phyloP scores from a whole-genome alignment of 768 basidiomycete genomes.

The Lactarius sanguifluus region DNA sequence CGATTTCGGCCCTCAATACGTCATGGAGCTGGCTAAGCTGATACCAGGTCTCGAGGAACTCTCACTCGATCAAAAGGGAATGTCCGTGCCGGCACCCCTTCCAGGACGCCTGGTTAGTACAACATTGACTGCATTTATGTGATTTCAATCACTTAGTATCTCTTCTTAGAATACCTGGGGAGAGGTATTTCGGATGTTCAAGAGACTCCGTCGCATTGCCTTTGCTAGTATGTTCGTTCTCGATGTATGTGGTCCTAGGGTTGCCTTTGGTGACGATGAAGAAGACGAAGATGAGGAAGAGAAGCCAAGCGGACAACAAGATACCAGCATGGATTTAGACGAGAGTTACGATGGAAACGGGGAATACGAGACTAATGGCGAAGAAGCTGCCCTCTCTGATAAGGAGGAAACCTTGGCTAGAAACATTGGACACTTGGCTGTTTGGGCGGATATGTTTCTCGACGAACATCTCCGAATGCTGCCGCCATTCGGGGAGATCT shows the following conservation, averaged over 20 bases:
- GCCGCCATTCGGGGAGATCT: conserved; percentile 24
- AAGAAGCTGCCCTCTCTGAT: not conserved
- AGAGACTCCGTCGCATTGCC: conserved; percentile 22
- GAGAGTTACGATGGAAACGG: conserved; percentile 3
- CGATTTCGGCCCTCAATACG: conserved; percentile 18
- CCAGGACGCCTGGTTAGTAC: conserved; percentile 20
- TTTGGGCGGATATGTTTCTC: conserved; percentile 28
- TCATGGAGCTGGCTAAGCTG: conserved; percentile 8
- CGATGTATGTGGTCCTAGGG: conserved; percentile 1
- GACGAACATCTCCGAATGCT: conserved; percentile 23
- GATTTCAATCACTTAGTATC: not conserved
- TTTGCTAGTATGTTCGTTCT: conserved; percentile 23
- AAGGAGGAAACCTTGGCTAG: not conserved
- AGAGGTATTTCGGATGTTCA: conserved; percentile 19
- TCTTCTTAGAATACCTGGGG: conserved; percentile 19
- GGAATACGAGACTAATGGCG: conserved; percentile 8
- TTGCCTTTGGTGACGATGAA: not conserved
- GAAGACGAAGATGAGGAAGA: conserved; percentile 7
- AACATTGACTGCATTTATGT: not conserved
- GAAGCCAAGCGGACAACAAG: not conserved
- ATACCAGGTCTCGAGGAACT: conserved; percentile 21
- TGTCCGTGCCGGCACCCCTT: not conserved
- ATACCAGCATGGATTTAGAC: conserved; percentile 19
- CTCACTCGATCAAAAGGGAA: conserved; percentile 22
- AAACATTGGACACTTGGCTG: conserved; percentile 20